These are phyloP conservation scores for Bruguiera parviflora DNA, from an alignment of 345 rosid species.

Conservation along the genomic window DNA sequence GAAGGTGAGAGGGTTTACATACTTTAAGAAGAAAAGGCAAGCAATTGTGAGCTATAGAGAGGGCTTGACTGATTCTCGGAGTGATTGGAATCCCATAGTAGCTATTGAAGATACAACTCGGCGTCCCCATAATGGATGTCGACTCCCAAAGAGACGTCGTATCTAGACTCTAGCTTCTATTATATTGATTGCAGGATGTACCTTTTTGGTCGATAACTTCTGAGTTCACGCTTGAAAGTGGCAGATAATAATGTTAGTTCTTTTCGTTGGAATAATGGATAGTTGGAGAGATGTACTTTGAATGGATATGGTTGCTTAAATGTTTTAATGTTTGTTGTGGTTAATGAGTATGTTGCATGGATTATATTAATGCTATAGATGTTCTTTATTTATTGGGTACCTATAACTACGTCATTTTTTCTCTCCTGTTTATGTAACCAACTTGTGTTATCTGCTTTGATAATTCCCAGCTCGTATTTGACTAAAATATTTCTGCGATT, in stretches of 20 bases:
- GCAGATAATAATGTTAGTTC: not conserved
- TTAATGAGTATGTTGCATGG: no score
- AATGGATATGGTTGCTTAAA: no score
- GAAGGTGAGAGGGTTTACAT: constrained; percentile 76
- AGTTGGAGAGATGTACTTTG: no score
- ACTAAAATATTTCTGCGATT: no score
- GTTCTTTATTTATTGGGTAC: no score
- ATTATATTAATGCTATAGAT: no score
- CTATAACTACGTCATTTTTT: no score
- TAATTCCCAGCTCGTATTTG: no score
- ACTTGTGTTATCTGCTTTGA: no score
- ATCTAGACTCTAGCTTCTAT: constrained; percentile 22
- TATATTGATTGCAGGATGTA: not conserved
- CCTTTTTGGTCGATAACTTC: not conserved
- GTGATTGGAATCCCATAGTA: constrained; percentile 52
- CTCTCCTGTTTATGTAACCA: no score
- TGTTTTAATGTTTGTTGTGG: no score
- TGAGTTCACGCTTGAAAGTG: not conserved
- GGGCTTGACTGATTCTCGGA: constrained; percentile 51
- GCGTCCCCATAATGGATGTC: constrained; percentile 81
- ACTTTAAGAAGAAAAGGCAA: constrained; percentile 76
- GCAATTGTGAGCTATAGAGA: constrained; percentile 73
- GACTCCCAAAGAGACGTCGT: constrained; percentile 78
- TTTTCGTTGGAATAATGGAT: no score
- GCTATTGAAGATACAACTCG: constrained; percentile 83